Conservation (phyloP, 1,284 basidiomycete genomes). For the Takashimella tepidaria region DNA sequence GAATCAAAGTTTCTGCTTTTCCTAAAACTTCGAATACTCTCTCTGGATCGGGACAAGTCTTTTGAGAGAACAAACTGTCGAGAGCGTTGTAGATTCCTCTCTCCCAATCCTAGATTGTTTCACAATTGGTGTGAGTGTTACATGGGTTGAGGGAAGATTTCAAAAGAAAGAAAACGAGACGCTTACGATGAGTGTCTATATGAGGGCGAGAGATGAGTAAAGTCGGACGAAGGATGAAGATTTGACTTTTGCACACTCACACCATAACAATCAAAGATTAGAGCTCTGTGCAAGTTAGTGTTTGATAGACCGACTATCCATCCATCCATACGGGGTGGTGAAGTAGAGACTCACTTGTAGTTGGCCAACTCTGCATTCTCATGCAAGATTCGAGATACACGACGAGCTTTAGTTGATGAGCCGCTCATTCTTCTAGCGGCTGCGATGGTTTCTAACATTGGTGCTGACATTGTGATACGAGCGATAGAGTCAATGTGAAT, state of each 20-base stretch:
- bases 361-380: neutral
- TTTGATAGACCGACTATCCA: too few relatives aligned
- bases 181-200: constrained; percentile 12
- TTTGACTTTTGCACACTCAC: constrained; percentile 8
- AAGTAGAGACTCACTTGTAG: neutral
- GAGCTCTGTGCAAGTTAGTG: constrained; percentile 6
- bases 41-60: constrained; percentile 17
- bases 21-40: constrained; percentile 15
- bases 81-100: constrained; percentile 18
- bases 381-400: neutral
- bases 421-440: neutral
- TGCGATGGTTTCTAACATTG: neutral
- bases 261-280: constrained; percentile 18
- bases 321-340: neutral
- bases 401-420: neutral
- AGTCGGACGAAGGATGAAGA: too few relatives aligned
- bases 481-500: too few relatives aligned
- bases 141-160: neutral
- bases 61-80: constrained; percentile 16
- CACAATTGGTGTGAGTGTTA: neutral
- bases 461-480: neutral
- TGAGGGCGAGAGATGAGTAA: neutral
- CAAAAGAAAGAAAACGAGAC: too few relatives aligned
- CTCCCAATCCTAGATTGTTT: constrained; percentile 18
- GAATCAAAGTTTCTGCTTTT: constrained; percentile 15